Conservation (phyloP, 2,329 filamentous ascomycete species). For the Bisporella sp. region DNA sequence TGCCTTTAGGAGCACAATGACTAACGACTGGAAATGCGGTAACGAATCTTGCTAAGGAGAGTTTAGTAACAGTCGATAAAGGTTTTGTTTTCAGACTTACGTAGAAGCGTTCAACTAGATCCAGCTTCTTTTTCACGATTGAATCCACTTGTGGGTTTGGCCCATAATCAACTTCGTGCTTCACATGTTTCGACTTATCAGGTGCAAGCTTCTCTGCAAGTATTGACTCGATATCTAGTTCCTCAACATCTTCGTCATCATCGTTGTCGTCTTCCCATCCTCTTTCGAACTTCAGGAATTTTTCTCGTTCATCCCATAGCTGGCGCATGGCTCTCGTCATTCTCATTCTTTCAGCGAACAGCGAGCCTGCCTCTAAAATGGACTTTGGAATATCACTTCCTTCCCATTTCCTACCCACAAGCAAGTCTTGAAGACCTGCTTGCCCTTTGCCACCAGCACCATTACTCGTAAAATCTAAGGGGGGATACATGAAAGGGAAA, state of each 20-base stretch:
- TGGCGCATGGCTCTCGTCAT: conserved; percentile 90
- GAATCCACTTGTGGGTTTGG: conserved; percentile 42
- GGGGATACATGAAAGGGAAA: conserved; percentile 96
- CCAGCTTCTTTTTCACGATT: conserved; percentile 57
- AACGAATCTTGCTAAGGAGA: conserved; percentile 58
- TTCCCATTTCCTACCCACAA: conserved; percentile 83
- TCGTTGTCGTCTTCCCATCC: conserved; percentile 62
- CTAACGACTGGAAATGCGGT: conserved; percentile 82
- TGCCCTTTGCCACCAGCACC: conserved; percentile 83
- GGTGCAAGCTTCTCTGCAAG: conserved; percentile 35
- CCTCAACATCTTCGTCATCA: conserved; percentile 33
- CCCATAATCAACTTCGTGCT: conserved; percentile 40
- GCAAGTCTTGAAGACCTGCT: conserved; percentile 68
- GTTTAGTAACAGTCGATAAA: conserved; percentile 22
- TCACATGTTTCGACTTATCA: conserved; percentile 31
- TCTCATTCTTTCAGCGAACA: conserved; percentile 84
- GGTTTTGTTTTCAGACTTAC: conserved; percentile 42
- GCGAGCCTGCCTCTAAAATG: conserved; percentile 86
- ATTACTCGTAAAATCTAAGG: conserved; percentile 81
- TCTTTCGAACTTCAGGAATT: conserved; percentile 84
- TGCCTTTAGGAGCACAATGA: conserved; percentile 87
- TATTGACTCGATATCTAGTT: conserved; percentile 31
- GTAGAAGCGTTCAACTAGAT: conserved; percentile 77
- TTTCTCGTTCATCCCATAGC: conserved; percentile 88
- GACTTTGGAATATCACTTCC: conserved; percentile 92